Evolutionary conservation across 805 yeast species (phyloP).

Genomic region (Candida endomychidarum): DNA sequence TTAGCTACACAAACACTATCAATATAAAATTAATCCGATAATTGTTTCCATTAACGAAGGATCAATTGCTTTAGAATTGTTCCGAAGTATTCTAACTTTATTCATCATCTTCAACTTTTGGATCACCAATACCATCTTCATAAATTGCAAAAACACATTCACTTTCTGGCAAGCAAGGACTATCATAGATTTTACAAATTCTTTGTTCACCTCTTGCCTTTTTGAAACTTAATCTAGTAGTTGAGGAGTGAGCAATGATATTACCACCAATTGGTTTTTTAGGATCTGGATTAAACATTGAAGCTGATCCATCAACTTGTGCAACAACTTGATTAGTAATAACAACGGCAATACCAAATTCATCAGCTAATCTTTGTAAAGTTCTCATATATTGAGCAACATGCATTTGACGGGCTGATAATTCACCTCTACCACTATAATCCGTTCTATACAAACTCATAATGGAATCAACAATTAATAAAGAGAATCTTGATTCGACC

Average conservation of each 20-base stretch:
- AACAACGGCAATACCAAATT: slow-evolving; percentile 95
- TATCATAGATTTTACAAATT: slow-evolving; percentile 91
- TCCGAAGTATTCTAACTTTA: too few relatives aligned
- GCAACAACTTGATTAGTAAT: slow-evolving; percentile 94
- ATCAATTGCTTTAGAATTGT: too few relatives aligned
- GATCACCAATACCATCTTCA: slow-evolving; percentile 97
- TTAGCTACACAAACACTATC: not conserved
- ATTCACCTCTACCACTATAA: slow-evolving; percentile 91
- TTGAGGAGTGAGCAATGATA: slow-evolving; percentile 94
- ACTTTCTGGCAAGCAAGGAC: slow-evolving; percentile 94
- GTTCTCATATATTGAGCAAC: slow-evolving; percentile 92
- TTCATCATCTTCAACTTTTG: slow-evolving; percentile 69
- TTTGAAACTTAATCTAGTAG: slow-evolving; percentile 85
- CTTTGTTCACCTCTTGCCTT: slow-evolving; percentile 93
- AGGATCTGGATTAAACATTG: slow-evolving; percentile 89
- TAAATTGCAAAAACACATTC: slow-evolving; percentile 95
- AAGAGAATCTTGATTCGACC: slow-evolving; percentile 88
- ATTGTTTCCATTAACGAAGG: too few relatives aligned
- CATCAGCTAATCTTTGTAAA: slow-evolving; percentile 91
- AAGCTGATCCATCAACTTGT: slow-evolving; percentile 89
- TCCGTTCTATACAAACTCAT: slow-evolving; percentile 97
- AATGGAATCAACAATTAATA: slow-evolving; percentile 92
- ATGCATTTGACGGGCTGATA: slow-evolving; percentile 91
- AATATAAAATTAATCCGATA: too few relatives aligned
- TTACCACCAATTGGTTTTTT: slow-evolving; percentile 99